phyloP scores from a whole-genome alignment of 2,329 filamentous ascomycete genomes.

The Pseudogymnoascus sp. region DNA sequence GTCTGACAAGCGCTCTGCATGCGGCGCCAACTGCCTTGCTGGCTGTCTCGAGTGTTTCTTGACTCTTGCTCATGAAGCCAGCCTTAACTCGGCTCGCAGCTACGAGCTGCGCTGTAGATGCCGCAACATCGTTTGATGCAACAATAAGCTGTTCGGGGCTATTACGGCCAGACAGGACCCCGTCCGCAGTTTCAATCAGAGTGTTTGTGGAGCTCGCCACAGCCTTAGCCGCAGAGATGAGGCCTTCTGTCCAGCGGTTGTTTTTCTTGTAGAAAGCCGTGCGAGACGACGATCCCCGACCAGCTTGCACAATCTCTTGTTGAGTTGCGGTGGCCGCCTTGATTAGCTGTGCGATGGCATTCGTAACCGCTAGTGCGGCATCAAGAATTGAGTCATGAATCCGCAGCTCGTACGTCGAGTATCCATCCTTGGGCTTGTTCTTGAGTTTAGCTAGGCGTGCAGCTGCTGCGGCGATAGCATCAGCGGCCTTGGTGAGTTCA shows the following conservation, averaged over 20 bases:
- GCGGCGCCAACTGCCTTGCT: conserved; percentile 88
- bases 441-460: conserved; percentile 83
- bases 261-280: conserved; percentile 99
- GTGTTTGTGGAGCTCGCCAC: conserved; percentile 90
- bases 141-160: conserved; percentile 96
- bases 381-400: conserved; percentile 94
- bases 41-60: conserved; percentile 82
- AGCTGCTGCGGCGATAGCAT: conserved; percentile 87
- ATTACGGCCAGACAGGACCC: conserved; percentile 84
- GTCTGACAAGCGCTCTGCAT: conserved; percentile 78
- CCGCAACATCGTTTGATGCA: conserved; percentile 92
- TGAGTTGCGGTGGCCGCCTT: conserved; percentile 89
- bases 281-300: conserved; percentile 74
- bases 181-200: conserved; percentile 95
- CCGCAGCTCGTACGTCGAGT: conserved; percentile 90
- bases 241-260: conserved; percentile 96
- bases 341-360: conserved; percentile 88
- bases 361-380: conserved; percentile 86
- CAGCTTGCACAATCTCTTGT: conserved; percentile 92
- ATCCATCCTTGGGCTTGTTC: conserved; percentile 93
- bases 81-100: conserved; percentile 95
- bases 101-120: conserved; percentile 91
- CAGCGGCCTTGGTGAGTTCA: conserved; percentile 86
- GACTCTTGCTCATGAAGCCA: conserved; percentile 94
- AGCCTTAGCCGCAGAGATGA: conserved; percentile 95